Base-by-base conservation (phyloP, 2,329 filamentous ascomycete species). In the Botryosphaeria dothidea region DNA sequence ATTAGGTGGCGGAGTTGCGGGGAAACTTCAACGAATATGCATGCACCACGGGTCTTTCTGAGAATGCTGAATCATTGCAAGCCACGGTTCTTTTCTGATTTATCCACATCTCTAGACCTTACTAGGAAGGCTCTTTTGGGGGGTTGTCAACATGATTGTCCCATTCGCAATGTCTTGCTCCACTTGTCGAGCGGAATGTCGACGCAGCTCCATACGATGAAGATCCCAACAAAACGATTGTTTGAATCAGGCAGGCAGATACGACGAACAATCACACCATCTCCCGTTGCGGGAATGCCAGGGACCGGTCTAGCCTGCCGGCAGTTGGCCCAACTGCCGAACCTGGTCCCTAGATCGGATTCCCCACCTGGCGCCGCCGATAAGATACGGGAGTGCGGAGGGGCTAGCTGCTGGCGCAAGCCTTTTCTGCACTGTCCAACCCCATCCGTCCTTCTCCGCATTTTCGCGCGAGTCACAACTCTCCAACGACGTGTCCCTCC, bases 261-360 rank as follows among this genome's bases (percentile, higher is more conserved):
- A n/a, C n/a, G n/a, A 9, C 21, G 13, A 43, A 23, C 13, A 11
- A 48, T 9, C 7, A 11, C 19, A 25, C 1, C 19, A 48, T 21
- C 19, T 3, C 19, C 19, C 13, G 4, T 4, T 29, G 36, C 31
- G 15, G 27, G 9, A 17, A 31, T 21, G 23, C 41, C n/a, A 46
- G 56, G 56, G 34, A 46, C 56, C 56, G 56, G 56, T n/a, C 41
- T 34, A 60, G 56, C 13, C 41, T 46, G 56, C 38, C 56, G 56
- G 56, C 25, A 60, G 38, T 46, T 36, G 19, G 7, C 9, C 7
- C 38, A 60, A 60, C 38, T 60, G 56, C 56, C 56, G 56, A 60
- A 46, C 56, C 56, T 60, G 25, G 56, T 46, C 27, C 25, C 41
- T 46, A 25, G 4, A 4, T 43, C 21, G 23, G 36, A 34, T 60